Evolutionary conservation across 768 basidiomycete species (phyloP).

Genomic region (Termitomyces sp.): DNA sequence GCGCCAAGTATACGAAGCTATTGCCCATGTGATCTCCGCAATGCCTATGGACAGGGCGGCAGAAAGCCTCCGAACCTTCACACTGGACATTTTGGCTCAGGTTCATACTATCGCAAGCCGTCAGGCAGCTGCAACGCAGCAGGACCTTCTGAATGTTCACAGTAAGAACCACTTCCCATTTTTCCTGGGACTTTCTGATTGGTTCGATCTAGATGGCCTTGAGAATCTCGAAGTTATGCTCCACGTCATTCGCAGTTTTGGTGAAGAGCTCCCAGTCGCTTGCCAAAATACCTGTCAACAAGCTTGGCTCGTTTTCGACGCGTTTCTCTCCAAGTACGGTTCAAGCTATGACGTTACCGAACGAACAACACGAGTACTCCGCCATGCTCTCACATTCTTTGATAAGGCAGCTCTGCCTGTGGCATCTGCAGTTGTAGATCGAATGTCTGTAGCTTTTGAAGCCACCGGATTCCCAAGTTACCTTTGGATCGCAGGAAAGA

Average conservation of each 20-base stretch:
- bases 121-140: slow-evolving; percentile 51
- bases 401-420: slow-evolving; percentile 59
- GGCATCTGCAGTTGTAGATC: slow-evolving; percentile 61
- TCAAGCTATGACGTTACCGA: slow-evolving; percentile 74
- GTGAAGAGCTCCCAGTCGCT: slow-evolving; percentile 72
- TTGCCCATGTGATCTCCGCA: slow-evolving; percentile 89
- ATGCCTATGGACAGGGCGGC: slow-evolving; percentile 92
- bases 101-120: slow-evolving; percentile 63
- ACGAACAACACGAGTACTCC: slow-evolving; percentile 75
- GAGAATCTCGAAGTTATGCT: slow-evolving; percentile 95
- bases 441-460: slow-evolving; percentile 79
- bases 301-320: slow-evolving; percentile 81
- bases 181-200: neutral
- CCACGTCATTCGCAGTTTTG: slow-evolving; percentile 72
- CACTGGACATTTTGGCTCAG: slow-evolving; percentile 74
- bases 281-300: slow-evolving; percentile 78
- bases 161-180: slow-evolving; percentile 41
- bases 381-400: slow-evolving; percentile 82
- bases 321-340: slow-evolving; percentile 75
- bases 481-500: slow-evolving; percentile 91
- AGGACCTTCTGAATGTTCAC: slow-evolving; percentile 62
- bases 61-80: slow-evolving; percentile 80
- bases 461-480: slow-evolving; percentile 79
- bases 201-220: slow-evolving; percentile 54
- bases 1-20: slow-evolving; percentile 91